Evolutionary conservation across 306 rosid genomes (phyloP), one percentile per base, ranked within the genome.

Genomic region (Vigna reflexopilosa): DNA sequence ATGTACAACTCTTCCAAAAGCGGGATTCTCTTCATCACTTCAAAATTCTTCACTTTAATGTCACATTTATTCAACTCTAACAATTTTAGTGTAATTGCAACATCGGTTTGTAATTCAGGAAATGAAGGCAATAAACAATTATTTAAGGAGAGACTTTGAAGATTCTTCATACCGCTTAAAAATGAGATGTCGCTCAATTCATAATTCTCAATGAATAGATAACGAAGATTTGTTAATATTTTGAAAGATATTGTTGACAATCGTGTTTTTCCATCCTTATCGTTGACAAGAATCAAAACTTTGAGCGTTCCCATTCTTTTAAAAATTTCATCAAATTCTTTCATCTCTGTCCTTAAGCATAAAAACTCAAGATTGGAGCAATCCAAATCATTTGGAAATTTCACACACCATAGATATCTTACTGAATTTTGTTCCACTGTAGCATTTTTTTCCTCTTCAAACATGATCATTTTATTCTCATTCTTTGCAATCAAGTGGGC

Each of bases 261-360:
- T 13, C 16, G 6, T 26, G 0, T 9, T 4, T 1, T 10, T 1
- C 1, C 0, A 2, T 1, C 0, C 15, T 1, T 2, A 32, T 12
- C 82, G 81, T n/a, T 61, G 28, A 2, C 77, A 81, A 65, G 34
- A 55, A 19, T 0, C 15, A 82, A n/a, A 32, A 76, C 85, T 66
- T 16, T 84, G 0, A 84, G 73, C 2, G 3, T 14, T 48, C 7
- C 6, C 79, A 76, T 76, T 11, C 26, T 22, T 57, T 19, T 7
- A 2, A 80, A 80, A 3, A 65, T 20, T 20, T n/a, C 2, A 22
- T 57, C 34, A 1, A 38, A 14, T 1, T 36, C 17, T 2, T 58
- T 5, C 3, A 42, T 6, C 6, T 52, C 1, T 16, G 68, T 34
- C 0, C 1, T 0, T 22, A 64, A 2, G 1, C 5, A 10, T 0